Evolutionary conservation across 2,329 filamentous ascomycete genomes (phyloP).

Genomic region (Aureobasidium sp.): DNA sequence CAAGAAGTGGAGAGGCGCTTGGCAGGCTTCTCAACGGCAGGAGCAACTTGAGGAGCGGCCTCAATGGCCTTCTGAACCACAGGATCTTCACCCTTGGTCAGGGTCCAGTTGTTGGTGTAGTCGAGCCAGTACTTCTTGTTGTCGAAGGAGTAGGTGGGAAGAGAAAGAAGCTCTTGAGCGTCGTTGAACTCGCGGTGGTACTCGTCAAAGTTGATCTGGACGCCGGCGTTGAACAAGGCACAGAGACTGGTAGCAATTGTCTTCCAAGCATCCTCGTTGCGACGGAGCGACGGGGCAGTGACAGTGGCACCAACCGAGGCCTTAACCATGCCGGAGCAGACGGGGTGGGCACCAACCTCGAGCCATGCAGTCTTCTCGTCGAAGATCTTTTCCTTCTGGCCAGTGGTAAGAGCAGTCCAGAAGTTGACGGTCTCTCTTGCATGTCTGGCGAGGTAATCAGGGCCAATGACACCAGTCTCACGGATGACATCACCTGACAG

Average conservation of each 20-base stretch:
- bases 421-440: constrained; percentile 65
- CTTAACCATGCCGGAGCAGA: constrained; percentile 63
- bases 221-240: constrained; percentile 54
- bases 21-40: constrained; percentile 39
- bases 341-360: constrained; percentile 67
- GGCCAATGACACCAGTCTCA: constrained; percentile 50
- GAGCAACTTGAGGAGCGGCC: constrained; percentile 30
- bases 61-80: constrained; percentile 32
- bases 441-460: constrained; percentile 58
- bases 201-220: constrained; percentile 64
- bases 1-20: constrained; percentile 57
- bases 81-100: constrained; percentile 59
- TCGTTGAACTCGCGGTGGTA: constrained; percentile 57
- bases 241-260: constrained; percentile 54
- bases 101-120: constrained; percentile 64
- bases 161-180: constrained; percentile 52
- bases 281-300: constrained; percentile 54
- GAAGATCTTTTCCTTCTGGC: constrained; percentile 52
- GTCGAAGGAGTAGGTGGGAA: constrained; percentile 64
- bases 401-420: constrained; percentile 53
- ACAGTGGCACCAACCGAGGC: constrained; percentile 52
- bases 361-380: constrained; percentile 63
- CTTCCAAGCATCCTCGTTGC: constrained; percentile 57
- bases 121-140: constrained; percentile 67
- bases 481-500: constrained; percentile 55